Base-by-base conservation (phyloP, 148 eudicot genomes). In the Silene latifolia region DNA sequence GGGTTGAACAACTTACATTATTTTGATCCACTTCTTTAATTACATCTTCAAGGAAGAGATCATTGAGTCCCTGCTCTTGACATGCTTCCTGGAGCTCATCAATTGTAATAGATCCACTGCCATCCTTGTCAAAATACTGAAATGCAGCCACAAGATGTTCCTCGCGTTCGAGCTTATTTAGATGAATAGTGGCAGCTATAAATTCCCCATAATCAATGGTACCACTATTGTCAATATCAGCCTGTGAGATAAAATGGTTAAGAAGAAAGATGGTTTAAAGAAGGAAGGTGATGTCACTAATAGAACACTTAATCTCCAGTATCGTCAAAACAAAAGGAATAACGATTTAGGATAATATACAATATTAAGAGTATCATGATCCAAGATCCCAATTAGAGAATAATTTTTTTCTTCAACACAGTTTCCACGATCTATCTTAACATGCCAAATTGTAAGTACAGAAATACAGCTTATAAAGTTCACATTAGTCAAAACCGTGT, bases 61-160 rank as follows among this genome's bases (percentile, higher is more conserved):
- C 92, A 21, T 82, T 82, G 85, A 91, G 88, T 78, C 88, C 86
- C 72, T 91, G 98, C 63, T 89, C 93, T 8, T 69, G 81, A 81
- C 97, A 94, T 69, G 96, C 97, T 80, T 87, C 90, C 82, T 90
- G 93, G 71, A 94, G 93, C 81, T 94, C 97, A 81, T 94, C 98
- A 66, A 90, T 87, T 19, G 98, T 94, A 58, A 91, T 92, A 77
- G 85, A 94, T 62, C 98, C 98, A 87, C 98, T 94, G 69, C 89
- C 89, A 85, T 94, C 97, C 83, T 88, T 94, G 88, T 94, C 97
- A 69, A 94, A 94, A 78, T 94, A 94, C 67, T 85, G 90, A 77
- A 92, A 94, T 29, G 98, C 98, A 9, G 92, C 97, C 77, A 89
- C 85, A 48, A 94, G 96, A 85, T 88, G 96, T 78, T 92, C 98